A percentile compares a stretch with the other conserved stretches of the same genome.
Conservation (phyloP, 257 asterid species). For the Striga asiatica region DNA sequence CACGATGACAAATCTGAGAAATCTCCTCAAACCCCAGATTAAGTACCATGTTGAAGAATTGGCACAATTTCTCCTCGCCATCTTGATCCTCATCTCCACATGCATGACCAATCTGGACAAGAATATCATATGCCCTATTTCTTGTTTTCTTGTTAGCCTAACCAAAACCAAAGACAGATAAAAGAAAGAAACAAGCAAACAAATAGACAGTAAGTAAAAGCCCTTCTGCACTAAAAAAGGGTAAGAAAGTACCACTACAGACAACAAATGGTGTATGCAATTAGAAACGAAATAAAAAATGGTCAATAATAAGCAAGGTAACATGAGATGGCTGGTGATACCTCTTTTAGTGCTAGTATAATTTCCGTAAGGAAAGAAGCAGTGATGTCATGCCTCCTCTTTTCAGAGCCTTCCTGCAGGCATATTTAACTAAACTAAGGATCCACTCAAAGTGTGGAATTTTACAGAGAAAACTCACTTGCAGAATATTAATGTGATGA, state of each 20-base stretch:
- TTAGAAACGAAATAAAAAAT: not conserved
- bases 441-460: not conserved
- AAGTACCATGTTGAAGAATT: constrained; percentile 66
- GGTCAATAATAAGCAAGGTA: not conserved
- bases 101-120: constrained; percentile 86
- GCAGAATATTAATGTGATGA: constrained; percentile 4
- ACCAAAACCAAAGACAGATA: no score
- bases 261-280: not conserved
- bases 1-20: not conserved
- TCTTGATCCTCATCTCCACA: constrained; percentile 67
- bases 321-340: constrained; percentile 15
- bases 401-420: constrained; percentile 56
- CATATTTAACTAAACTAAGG: constrained; percentile 17
- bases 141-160: constrained; percentile 88
- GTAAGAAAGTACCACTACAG: no score
- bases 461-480: not conserved
- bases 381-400: constrained; percentile 39
- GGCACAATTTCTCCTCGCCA: constrained; percentile 48
- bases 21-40: constrained; percentile 1
- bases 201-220: constrained; percentile 11
- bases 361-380: constrained; percentile 81
- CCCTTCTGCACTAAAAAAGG: not conserved
- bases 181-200: no score
- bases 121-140: constrained; percentile 87
- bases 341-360: constrained; percentile 88